Evolutionary conservation across 345 rosid species (phyloP).

Genomic region (Aquilaria sinensis): DNA sequence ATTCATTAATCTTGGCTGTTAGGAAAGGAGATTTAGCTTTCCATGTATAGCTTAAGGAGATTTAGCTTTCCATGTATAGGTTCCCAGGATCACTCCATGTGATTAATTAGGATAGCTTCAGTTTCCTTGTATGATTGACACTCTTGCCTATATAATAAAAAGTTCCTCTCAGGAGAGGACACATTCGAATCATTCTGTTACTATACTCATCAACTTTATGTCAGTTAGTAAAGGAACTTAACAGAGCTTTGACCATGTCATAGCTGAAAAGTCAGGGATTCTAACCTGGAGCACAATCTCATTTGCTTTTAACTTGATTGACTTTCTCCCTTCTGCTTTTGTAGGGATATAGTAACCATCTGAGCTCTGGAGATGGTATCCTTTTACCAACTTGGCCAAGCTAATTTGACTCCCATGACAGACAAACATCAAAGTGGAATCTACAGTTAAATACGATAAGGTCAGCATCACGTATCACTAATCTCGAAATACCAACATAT

Average conservation of each 20-base stretch:
- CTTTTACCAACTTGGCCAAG: conserved; percentile 82
- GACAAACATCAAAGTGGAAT: conserved; percentile 90
- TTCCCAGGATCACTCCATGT: too few relatives aligned
- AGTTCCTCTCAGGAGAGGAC: too few relatives aligned
- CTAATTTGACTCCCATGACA: conserved; percentile 78
- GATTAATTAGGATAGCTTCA: too few relatives aligned
- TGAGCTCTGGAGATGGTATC: conserved; percentile 59
- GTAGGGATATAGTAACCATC: conserved; percentile 88
- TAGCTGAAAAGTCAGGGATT: conserved; percentile 10
- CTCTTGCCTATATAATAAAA: too few relatives aligned
- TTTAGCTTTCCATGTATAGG: too few relatives aligned
- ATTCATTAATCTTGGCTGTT: too few relatives aligned
- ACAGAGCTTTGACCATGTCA: neutral
- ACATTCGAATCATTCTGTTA: too few relatives aligned
- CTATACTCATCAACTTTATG: too few relatives aligned
- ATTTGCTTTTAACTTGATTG: conserved; percentile 71
- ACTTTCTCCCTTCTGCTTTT: conserved; percentile 77
- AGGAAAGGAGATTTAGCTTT: too few relatives aligned
- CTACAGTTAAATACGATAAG: conserved; percentile 35
- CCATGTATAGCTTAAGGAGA: too few relatives aligned
- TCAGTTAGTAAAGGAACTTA: too few relatives aligned
- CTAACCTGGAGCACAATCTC: conserved; percentile 90
- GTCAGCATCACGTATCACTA: conserved; percentile 23
- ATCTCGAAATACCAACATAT: conserved; percentile 13
- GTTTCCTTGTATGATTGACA: too few relatives aligned